Evolutionary conservation across 1,284 basidiomycete species (phyloP), one percentile per base, ranked within the genome.

Genomic region (Rhizoctonia solani): DNA sequence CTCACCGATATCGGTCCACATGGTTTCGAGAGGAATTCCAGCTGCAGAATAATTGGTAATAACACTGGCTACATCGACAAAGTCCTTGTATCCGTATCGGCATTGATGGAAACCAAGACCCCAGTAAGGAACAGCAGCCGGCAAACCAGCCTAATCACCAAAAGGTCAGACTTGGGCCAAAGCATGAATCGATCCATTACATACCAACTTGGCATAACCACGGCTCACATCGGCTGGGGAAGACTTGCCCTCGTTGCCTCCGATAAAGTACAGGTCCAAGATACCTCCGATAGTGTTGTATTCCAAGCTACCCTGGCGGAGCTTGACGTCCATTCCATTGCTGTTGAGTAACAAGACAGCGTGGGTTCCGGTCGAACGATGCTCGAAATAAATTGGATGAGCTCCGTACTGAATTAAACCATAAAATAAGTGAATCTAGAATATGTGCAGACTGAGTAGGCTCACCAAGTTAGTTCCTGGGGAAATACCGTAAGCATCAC

Each of bases 1-100:
- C 54, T 44, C 58, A 82, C 85, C 86, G 46, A 90, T 90, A 74
- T 89, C 88, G 8, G 86, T 88, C 88, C 87, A 89, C 85, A 88
- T 87, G 1, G 70, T 71, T 49, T 71, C 63, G 2, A 89, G 80
- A 2, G 88, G 88, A 59, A 89, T 89, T 1, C 76, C 74, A 0
- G 85, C 84, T 1, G 76, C 79, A 2, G 84, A 82, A 69, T 87
- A 88, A 73, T 83, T 86, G 0, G 81, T 75, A 66, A 88, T 84
- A 4, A 87, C 86, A 50, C 79, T 75, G 0, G 86, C 82, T 1
- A 88, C 85, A 50, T 86, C 83, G 21, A 87, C 78, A 53, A 80
- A 87, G 72, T 86, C 86, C 50, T 80, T 77, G 73, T 88, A 88
- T 0, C 86, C 86, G 72, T 84, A 90, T 2, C 89, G 83, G 74